Base-by-base conservation (phyloP, 2,329 filamentous ascomycete species). In the Fusarium nygamai region DNA sequence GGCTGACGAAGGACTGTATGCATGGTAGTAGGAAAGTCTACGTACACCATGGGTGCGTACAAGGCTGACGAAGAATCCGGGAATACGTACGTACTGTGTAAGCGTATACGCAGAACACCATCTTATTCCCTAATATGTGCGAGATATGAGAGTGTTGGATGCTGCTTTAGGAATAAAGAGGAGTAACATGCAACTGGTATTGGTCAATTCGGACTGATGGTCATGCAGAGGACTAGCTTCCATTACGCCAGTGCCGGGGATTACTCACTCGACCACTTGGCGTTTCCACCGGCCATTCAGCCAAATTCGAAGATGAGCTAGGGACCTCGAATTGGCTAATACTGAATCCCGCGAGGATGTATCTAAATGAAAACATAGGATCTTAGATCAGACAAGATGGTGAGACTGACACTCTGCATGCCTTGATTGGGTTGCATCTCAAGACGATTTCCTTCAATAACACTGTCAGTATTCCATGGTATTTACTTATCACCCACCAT, bases 61-160 rank as follows among this genome's bases (percentile, higher is more conserved):
- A 69, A 48, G 65, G 71, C 68, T 75, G 67, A 75, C 69, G 66
- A 78, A 67, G 51, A 46, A 31, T n/a, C 24, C 39, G 24, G 41
- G 53, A 67, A 58, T 33, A 64, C 46, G 53, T 43, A 27, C 46
- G 43, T 22, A 59, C 20, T 20, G 46, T 57, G 59, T 69, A 75
- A 66, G 60, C 46, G 20, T 36, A 43, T 44, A 71, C 29, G 46
- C 33, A 41, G 24, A 36, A 39, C 47, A 56, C 48, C 36, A 70
- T 41, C 44, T 53, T 64, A 34, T 54, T 61, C 36, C n/a, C 39
- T 41, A 24, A 38, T 27, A 19, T 34, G 34, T 29, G 20, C 33
- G 29, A 22, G 33, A 41, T 29, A 20, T 19, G 41, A 33, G 44
- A 24, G 47, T 24, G 29, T 48, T 38, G 17, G n/a, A 38, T 33